Conservation (phyloP, 768 basidiomycete species). For the Naganishia friedmannii region DNA sequence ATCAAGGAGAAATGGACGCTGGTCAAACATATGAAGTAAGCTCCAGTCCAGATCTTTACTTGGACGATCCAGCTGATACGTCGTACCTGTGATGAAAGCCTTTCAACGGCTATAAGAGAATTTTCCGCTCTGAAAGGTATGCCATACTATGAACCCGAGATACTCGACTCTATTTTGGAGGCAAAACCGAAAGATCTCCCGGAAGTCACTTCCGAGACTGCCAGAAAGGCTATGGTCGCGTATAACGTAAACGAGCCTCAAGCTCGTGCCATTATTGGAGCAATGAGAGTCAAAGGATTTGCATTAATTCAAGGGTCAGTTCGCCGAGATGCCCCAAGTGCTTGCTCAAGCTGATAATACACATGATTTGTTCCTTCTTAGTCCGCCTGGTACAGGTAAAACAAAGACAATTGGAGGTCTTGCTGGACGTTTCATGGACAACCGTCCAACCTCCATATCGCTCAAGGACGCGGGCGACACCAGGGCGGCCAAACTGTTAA, state of each 20-base stretch:
- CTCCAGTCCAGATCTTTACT: background rate
- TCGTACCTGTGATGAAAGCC: constrained; percentile 38
- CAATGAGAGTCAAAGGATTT: constrained; percentile 72
- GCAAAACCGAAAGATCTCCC: constrained; percentile 60
- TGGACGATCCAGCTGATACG: constrained; percentile 16
- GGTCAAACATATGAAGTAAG: constrained; percentile 74
- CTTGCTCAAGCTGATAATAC: background rate
- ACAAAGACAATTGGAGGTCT: constrained; percentile 95
- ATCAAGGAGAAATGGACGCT: constrained; percentile 69
- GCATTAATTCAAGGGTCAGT: constrained; percentile 77
- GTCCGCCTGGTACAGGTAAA: constrained; percentile 94
- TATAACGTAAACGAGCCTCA: constrained; percentile 89
- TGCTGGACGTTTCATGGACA: constrained; percentile 74
- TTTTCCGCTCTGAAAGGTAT: constrained; percentile 80
- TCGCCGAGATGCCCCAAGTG: constrained; percentile 55
- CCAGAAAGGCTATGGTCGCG: constrained; percentile 65
- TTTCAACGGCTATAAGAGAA: constrained; percentile 76
- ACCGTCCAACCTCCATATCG: constrained; percentile 58
- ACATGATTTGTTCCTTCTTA: background rate
- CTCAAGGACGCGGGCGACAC: constrained; percentile 55
- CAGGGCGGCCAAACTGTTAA: constrained; percentile 69
- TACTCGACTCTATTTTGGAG: constrained; percentile 66
- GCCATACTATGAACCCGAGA: constrained; percentile 67
- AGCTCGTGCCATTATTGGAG: constrained; percentile 77
- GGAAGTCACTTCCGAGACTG: constrained; percentile 57